Evolutionary conservation across 768 basidiomycete genomes (phyloP), one percentile per base, ranked within the genome.

Genomic region (Boletus sp.): DNA sequence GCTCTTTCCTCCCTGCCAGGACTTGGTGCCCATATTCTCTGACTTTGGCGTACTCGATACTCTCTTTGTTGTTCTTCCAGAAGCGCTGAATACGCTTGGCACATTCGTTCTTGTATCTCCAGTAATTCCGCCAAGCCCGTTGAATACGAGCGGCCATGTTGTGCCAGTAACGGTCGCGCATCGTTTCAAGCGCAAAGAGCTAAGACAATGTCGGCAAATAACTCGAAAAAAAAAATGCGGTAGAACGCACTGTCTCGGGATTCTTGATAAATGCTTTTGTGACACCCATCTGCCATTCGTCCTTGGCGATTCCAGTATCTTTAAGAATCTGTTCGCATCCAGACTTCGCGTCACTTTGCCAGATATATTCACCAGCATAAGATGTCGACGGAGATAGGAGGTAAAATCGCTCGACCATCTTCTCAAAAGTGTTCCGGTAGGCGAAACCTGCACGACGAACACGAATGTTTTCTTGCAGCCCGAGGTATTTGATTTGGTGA

Each of bases 241-340:
- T 17, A 24, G 41, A 12, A 69, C 85, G 61, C 71, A 95, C 92
- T 18, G 96, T 98, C 73, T 98, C 97, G 0, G 97, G 97, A 68
- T 95, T 98, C 80, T 98, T 98, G 75, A 99, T 98, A 73, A 99
- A 99, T 0, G 96, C 96, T 68, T 99, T 98, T 2, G 95, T 97
- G 4, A 89, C 85, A 52, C 97, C 97, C 95, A 98, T 97, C 73
- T 99, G 97, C 97, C 97, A 99, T 71, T 99, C 96, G 50, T 98
- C 96, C 65, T 85, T 89, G 7, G 92, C 83, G 64, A 99, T 98
- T 29, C 97, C 96, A 12, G 94, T 96, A 67, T 98, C 97, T 60
- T 84, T 90, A 50, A 99, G 77, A 58, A 99, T 98, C 63, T 85
- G 84, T 71, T 93, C 85, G 69, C 97, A 99, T 14, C 92, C 97